Base-by-base conservation (phyloP, 805 yeast species). In the Yarrowia hollandica region DNA sequence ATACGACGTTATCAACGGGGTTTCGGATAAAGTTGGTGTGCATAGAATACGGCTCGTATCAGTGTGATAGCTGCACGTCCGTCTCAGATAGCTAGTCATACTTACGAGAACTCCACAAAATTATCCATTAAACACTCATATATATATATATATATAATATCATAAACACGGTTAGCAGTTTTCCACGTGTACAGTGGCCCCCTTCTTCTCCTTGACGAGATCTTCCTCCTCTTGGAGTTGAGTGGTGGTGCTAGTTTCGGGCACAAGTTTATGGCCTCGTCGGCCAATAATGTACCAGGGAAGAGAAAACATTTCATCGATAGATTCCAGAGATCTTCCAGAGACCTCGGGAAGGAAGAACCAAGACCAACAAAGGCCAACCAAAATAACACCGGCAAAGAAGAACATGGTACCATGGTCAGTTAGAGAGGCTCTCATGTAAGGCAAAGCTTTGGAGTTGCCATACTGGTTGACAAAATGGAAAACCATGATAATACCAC, bases 401-500 rank as follows among this genome's bases (percentile, higher is more conserved):
- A 82, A 78, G 69, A 73, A 77, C 71, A 82, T 80, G 0, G 84
- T 76, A 26, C 85, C 85, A 62, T 68, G 74, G 23, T 75, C 72
- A 16, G 75, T 66, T 76, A 82, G 66, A 0, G 75, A 66, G 16
- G 77, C 31, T 61, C 82, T 67, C 82, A 82, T 77, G 42, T 73
- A 68, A n/a, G 85, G 83, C 39, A 80, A 66, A 0, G 84, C 82
- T 66, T 79, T 80, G 28, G 83, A 75, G 69, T 79, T 80, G 64
- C 82, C 83, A 63, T 76, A 82, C 66, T 82, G 85, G 69, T 79
- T 80, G 23, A 78, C 78, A 65, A 78, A 81, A 66, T 82, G 85
- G 68, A 81, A 74, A 2, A 75, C 77, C 85, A 82, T 82, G 62
- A 79, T 74, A 23, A 78, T 61, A 5, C 82, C 75, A 56, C 79